Percentiles rank a stretch among this genome's conserved stretches.
Evolutionary conservation across 768 basidiomycete genomes (phyloP).

Genomic region (Tylopilus balloui): DNA sequence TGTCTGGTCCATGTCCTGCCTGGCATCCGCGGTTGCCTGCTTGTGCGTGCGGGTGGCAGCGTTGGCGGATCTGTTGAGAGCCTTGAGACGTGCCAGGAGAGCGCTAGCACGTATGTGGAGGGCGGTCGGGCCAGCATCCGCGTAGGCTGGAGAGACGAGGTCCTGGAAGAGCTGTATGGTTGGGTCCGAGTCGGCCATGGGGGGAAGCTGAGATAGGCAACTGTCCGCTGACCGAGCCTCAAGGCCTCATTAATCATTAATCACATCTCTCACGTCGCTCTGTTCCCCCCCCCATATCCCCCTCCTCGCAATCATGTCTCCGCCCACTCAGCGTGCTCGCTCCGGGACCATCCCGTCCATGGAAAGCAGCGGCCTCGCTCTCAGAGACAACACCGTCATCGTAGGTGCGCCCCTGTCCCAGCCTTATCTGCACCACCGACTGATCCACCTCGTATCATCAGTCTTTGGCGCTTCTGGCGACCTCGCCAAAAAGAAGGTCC

Average conservation of each 20-base stretch:
- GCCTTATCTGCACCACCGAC: conserved; percentile 6
- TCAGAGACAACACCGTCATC: conserved; percentile 87
- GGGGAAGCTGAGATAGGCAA: neutral
- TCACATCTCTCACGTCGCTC: conserved; percentile 22
- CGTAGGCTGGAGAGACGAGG: conserved; percentile 51
- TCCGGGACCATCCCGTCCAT: conserved; percentile 90
- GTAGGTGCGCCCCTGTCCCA: conserved; percentile 53
- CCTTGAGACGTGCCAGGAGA: conserved; percentile 76
- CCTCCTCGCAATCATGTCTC: conserved; percentile 17
- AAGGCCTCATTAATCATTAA: neutral
- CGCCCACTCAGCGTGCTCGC: conserved; percentile 47
- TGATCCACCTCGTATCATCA: conserved; percentile 29
- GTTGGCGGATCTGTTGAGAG: conserved; percentile 72
- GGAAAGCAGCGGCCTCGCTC: conserved; percentile 64
- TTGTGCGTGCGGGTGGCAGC: conserved; percentile 67
- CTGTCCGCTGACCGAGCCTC: conserved; percentile 11
- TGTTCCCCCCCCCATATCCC: neutral
- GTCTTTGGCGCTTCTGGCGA: conserved; percentile 97
- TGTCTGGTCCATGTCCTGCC: conserved; percentile 88
- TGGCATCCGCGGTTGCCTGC: conserved; percentile 64
- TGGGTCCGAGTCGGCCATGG: conserved; percentile 37
- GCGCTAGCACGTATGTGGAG: conserved; percentile 67
- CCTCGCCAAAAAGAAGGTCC: conserved; percentile 96
- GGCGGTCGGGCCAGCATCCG: conserved; percentile 38
- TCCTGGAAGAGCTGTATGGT: conserved; percentile 61